Conservation (phyloP, 805 yeast genomes). For the Hanseniaspora thailandica region DNA sequence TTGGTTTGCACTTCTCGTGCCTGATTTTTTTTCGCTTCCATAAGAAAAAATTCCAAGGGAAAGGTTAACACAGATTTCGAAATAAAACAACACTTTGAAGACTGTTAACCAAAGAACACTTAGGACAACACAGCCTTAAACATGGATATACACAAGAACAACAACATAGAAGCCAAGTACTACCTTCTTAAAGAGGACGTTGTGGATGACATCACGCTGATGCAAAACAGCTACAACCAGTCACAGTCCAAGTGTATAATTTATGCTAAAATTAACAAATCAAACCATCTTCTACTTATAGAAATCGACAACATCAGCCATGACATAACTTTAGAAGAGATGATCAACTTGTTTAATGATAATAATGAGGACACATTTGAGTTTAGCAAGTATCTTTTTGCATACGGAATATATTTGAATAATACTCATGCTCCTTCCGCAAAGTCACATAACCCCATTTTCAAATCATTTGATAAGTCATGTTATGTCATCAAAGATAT, state of each 20-base stretch:
- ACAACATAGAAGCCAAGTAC: neutral
- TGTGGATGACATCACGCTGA: neutral
- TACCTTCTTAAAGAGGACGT: neutral
- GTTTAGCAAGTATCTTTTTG: neutral
- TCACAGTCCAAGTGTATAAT: neutral
- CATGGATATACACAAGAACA: neutral
- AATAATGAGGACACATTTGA: neutral
- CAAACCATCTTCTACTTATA: neutral
- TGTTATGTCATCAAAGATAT: conserved; percentile 5
- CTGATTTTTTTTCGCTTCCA: too few species aligned
- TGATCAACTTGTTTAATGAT: neutral
- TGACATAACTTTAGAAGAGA: neutral
- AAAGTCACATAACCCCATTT: conserved; percentile 1
- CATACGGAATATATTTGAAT: conserved; percentile 2
- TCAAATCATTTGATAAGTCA: neutral
- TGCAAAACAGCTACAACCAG: neutral
- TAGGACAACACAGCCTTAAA: neutral
- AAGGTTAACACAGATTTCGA: too few species aligned
- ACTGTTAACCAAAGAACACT: too few species aligned
- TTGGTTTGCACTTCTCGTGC: too few species aligned
- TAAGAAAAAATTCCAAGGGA: too few species aligned
- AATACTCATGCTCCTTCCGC: neutral
- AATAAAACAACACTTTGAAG: too few species aligned
- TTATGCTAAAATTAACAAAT: neutral
- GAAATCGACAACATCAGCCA: neutral